Evolutionary conservation across 2,329 filamentous ascomycete genomes (phyloP).

Genomic region (Thielaviopsis populi): DNA sequence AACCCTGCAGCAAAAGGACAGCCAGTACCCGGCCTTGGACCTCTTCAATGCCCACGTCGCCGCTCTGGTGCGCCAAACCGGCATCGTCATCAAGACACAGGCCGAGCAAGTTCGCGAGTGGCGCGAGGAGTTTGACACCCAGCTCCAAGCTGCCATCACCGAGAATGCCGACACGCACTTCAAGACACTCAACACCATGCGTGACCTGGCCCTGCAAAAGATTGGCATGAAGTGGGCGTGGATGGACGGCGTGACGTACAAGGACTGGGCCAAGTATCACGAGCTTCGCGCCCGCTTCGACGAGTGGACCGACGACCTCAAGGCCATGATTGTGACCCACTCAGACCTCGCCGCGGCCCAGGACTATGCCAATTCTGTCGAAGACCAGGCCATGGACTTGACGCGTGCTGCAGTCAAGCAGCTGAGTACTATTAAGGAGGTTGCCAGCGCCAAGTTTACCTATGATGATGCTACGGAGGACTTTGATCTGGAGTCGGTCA

Average conservation of each 20-base stretch:
- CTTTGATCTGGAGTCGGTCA: slow-evolving; percentile 55
- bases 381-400: slow-evolving; percentile 65
- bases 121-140: slow-evolving; percentile 55
- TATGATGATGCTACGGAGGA: slow-evolving; percentile 61
- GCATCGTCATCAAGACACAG: slow-evolving; percentile 57
- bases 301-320: slow-evolving; percentile 72
- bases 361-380: slow-evolving; percentile 50
- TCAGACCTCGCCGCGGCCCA: slow-evolving; percentile 54
- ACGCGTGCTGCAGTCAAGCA: slow-evolving; percentile 69
- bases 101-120: slow-evolving; percentile 65
- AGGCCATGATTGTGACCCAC: slow-evolving; percentile 59
- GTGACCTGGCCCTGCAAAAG: slow-evolving; percentile 73
- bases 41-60: slow-evolving; percentile 31
- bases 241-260: slow-evolving; percentile 90
- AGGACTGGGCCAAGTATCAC: slow-evolving; percentile 94
- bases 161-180: slow-evolving; percentile 67
- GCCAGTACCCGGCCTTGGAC: slow-evolving; percentile 30
- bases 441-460: slow-evolving; percentile 69
- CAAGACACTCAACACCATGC: slow-evolving; percentile 65
- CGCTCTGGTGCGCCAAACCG: slow-evolving; percentile 46
- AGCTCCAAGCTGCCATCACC: slow-evolving; percentile 53
- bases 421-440: slow-evolving; percentile 64
- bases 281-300: slow-evolving; percentile 68
- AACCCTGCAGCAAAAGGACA: slow-evolving; percentile 42
- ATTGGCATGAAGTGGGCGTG: slow-evolving; percentile 92